Evolutionary conservation across 768 basidiomycete species (phyloP).

Genomic region (Lactifluus rugatus): DNA sequence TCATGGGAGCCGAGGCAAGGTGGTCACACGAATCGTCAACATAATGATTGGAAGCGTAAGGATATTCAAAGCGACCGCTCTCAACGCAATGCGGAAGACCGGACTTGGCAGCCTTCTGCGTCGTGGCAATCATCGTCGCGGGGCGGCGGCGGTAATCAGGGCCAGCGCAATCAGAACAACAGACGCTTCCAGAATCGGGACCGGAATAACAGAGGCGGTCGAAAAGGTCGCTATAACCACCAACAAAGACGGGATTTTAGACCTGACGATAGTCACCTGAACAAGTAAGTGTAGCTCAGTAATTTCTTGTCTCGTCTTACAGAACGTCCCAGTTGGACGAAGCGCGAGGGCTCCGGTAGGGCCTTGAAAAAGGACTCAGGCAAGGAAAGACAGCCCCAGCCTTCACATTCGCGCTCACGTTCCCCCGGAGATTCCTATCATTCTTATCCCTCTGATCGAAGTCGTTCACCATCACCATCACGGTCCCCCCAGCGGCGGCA

Average conservation of each 20-base stretch:
- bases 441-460: conserved; percentile 53
- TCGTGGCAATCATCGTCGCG: conserved; percentile 44
- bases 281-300: conserved; percentile 47
- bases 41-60: conserved; percentile 16
- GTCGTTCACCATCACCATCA: conserved; percentile 54
- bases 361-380: conserved; percentile 29
- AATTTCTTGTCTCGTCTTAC: neutral
- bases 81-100: conserved; percentile 34
- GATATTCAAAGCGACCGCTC: conserved; percentile 22
- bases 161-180: conserved; percentile 29
- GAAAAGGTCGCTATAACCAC: conserved; percentile 25
- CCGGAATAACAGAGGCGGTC: conserved; percentile 12
- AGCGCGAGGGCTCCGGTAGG: conserved; percentile 43
- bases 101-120: conserved; percentile 66
- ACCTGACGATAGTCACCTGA: conserved; percentile 55
- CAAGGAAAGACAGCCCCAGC: conserved; percentile 34
- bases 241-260: conserved; percentile 36
- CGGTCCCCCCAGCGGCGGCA: conserved; percentile 51
- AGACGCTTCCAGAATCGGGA: conserved; percentile 28
- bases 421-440: conserved; percentile 58
- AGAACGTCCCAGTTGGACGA: conserved; percentile 46
- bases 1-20: conserved; percentile 25
- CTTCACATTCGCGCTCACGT: conserved; percentile 44
- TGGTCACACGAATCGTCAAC: conserved; percentile 14
- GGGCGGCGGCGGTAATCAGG: conserved; percentile 26